These are phyloP conservation scores for Zancudomyces culisetae DNA, from an alignment of 371 early-diverging fungal genomes.

Conservation along the genomic window DNA sequence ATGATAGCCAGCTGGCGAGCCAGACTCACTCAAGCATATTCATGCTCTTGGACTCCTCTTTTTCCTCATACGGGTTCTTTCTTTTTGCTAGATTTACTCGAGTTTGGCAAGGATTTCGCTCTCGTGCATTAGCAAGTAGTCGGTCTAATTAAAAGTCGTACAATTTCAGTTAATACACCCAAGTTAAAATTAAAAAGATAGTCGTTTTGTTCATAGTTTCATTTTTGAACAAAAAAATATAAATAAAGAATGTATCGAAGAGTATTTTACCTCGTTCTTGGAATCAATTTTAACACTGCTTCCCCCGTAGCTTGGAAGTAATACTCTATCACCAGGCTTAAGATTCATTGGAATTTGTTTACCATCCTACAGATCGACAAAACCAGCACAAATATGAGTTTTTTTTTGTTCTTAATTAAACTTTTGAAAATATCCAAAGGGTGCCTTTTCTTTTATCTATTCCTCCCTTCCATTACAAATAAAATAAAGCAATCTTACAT, in stretches of 20 bases:
- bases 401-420: too few species aligned
- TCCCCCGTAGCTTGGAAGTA: conserved; percentile 90
- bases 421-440: too few species aligned
- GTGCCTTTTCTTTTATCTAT: too few species aligned
- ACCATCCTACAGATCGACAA: conserved; percentile 40
- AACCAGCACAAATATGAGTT: too few species aligned
- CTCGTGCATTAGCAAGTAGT: conserved; percentile 65
- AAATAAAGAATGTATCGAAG: not conserved
- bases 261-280: conserved; percentile 32
- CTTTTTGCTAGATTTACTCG: too few species aligned
- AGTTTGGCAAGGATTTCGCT: conserved; percentile 81
- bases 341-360: conserved; percentile 59
- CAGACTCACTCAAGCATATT: too few species aligned
- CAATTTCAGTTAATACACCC: too few species aligned
- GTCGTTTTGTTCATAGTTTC: not conserved
- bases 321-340: conserved; percentile 78
- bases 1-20: too few species aligned
- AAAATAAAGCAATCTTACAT: conserved; percentile 16
- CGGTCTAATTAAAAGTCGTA: conserved; percentile 34
- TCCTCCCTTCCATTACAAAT: too few species aligned
- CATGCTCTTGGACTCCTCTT: too few species aligned
- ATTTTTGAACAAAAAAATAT: not conserved
- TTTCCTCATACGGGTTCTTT: too few species aligned
- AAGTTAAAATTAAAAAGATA: not conserved
- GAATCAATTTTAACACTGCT: conserved; percentile 68